phyloP scores from a whole-genome alignment of 345 rosid genomes.

The Crucihimalaya himalaica region DNA sequence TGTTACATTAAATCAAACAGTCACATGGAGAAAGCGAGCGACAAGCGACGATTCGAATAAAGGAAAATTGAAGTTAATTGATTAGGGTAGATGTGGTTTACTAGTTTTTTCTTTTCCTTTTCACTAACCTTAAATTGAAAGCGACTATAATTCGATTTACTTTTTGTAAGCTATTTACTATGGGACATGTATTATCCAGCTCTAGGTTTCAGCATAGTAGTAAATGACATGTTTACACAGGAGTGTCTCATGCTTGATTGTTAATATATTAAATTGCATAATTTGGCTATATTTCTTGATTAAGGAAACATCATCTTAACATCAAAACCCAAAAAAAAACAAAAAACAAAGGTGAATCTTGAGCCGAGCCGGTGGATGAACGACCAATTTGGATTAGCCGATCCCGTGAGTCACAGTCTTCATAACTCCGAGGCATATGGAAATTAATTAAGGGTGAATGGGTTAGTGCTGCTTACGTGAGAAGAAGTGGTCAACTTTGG shows the following conservation, averaged over 20 bases:
- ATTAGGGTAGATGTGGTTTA: neutral
- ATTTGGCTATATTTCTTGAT: too few species aligned
- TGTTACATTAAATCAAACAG: neutral
- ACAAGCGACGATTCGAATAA: neutral
- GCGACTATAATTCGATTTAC: neutral
- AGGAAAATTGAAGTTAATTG: neutral
- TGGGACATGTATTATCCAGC: neutral
- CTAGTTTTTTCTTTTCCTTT: too few species aligned
- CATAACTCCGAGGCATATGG: constrained; percentile 25
- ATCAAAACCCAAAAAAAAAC: too few species aligned
- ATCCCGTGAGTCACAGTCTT: neutral
- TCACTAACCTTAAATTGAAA: neutral
- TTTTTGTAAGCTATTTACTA: neutral
- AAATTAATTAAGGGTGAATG: constrained; percentile 8
- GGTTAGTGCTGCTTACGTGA: constrained; percentile 26
- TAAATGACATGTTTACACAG: neutral
- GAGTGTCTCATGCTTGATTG: too few species aligned
- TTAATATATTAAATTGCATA: too few species aligned
- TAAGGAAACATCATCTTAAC: too few species aligned
- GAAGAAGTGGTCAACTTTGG: constrained; percentile 33
- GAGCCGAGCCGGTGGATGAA: constrained; percentile 15
- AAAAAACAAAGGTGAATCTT: too few species aligned
- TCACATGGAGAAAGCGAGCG: neutral
- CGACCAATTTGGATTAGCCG: neutral
- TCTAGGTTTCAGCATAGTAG: neutral